phyloP scores from a whole-genome alignment of 2,329 filamentous ascomycete genomes.

The Stylonectria norvegica region DNA sequence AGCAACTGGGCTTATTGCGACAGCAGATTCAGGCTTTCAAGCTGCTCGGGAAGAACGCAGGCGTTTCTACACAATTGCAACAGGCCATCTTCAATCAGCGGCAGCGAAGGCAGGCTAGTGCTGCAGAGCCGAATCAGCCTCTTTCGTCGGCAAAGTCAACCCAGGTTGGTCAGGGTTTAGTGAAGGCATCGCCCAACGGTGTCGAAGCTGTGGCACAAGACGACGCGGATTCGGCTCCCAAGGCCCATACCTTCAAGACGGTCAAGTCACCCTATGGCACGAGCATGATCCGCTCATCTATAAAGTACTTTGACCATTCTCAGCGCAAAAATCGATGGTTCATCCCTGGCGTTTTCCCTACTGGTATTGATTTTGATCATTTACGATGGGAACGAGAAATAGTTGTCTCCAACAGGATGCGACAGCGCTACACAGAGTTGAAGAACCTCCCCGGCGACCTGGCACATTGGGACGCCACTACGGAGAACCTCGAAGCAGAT shows the following conservation, averaged over 20 bases:
- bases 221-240: slow-evolving; percentile 32
- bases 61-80: slow-evolving; percentile 74
- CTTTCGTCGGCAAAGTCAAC: slow-evolving; percentile 30
- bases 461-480: slow-evolving; percentile 78
- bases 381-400: slow-evolving; percentile 82
- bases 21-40: slow-evolving; percentile 92
- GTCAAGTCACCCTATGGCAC: slow-evolving; percentile 70
- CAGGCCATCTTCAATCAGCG: slow-evolving; percentile 77
- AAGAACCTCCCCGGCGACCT: slow-evolving; percentile 82
- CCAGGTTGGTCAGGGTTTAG: slow-evolving; percentile 30
- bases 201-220: slow-evolving; percentile 35
- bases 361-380: slow-evolving; percentile 83
- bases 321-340: slow-evolving; percentile 72
- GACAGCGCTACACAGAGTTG: slow-evolving; percentile 77
- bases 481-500: slow-evolving; percentile 65
- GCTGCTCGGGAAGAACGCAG: slow-evolving; percentile 79
- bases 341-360: slow-evolving; percentile 83
- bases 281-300: slow-evolving; percentile 51
- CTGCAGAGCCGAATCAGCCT: slow-evolving; percentile 43
- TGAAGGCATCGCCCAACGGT: slow-evolving; percentile 36
- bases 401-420: slow-evolving; percentile 86
- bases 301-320: slow-evolving; percentile 78
- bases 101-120: slow-evolving; percentile 58
- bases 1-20: slow-evolving; percentile 74
- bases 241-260: slow-evolving; percentile 61